These are phyloP conservation scores for Schwanniomyces sp. DNA, from an alignment of 805 yeast species.

Conservation along the genomic window DNA sequence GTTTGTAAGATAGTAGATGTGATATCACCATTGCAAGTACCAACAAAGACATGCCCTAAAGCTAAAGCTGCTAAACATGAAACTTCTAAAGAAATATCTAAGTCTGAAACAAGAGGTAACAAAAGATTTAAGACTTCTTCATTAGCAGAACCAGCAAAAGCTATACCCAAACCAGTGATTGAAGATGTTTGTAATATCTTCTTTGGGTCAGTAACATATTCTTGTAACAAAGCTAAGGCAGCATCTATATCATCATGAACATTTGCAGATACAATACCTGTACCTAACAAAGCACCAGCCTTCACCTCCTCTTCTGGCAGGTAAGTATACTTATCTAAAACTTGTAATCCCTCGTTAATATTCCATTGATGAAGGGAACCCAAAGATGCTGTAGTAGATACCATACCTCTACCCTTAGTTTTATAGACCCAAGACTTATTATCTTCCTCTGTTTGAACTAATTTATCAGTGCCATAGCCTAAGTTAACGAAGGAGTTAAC, in stretches of 20 bases:
- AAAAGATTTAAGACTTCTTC: constrained; percentile 77
- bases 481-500: constrained; percentile 89
- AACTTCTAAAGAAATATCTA: constrained; percentile 70
- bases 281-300: constrained; percentile 96
- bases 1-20: constrained; percentile 91
- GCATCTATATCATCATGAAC: constrained; percentile 96
- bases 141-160: constrained; percentile 92
- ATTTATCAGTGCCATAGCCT: constrained; percentile 86
- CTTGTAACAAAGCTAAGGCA: constrained; percentile 81
- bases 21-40: constrained; percentile 92
- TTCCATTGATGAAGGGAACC: constrained; percentile 95
- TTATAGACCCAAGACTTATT: constrained; percentile 82
- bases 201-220: constrained; percentile 68
- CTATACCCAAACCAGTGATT: constrained; percentile 87
- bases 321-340: constrained; percentile 83
- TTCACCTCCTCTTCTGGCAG: constrained; percentile 83
- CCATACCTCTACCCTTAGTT: constrained; percentile 89
- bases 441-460: constrained; percentile 72
- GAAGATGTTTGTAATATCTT: constrained; percentile 73
- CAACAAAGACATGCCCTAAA: constrained; percentile 91
- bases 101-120: constrained; percentile 79
- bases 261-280: constrained; percentile 88
- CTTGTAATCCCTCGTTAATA: constrained; percentile 82
- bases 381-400: constrained; percentile 85
- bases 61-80: constrained; percentile 87